Conservation (phyloP, 148 eudicot species). For the Spergularia bocconei region DNA sequence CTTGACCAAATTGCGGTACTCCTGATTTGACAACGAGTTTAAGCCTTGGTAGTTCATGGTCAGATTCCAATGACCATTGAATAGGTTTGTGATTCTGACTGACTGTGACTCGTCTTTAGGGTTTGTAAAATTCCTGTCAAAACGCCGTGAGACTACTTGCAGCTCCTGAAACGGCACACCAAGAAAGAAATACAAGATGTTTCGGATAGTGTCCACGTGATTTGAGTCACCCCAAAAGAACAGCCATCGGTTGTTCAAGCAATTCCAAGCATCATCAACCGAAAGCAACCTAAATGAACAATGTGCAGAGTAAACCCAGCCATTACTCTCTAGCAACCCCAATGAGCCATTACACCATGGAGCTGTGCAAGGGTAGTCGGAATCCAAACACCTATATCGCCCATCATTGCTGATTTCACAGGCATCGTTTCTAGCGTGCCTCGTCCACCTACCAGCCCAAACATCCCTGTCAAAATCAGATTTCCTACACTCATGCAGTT, state of each 20-base stretch:
- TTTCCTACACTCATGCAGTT: conserved; percentile 42
- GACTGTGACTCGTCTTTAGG: conserved; percentile 49
- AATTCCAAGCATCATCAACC: conserved; percentile 61
- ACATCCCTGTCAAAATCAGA: conserved; percentile 53
- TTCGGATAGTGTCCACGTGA: conserved; percentile 85
- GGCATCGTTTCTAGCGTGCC: conserved; percentile 62
- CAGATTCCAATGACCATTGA: conserved; percentile 73
- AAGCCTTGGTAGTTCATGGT: conserved; percentile 72
- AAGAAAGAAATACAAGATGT: conserved; percentile 70
- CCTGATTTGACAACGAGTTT: conserved; percentile 59
- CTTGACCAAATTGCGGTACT: conserved; percentile 48
- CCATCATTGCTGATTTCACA: conserved; percentile 73
- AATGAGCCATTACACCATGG: conserved; percentile 89
- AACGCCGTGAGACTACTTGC: conserved; percentile 48
- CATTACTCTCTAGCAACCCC: conserved; percentile 84
- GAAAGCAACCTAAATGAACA: conserved; percentile 67
- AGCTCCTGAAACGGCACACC: conserved; percentile 39
- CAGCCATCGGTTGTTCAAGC: conserved; percentile 68
- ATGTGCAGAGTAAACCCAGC: conserved; percentile 94
- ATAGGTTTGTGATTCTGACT: conserved; percentile 75
- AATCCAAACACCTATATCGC: conserved; percentile 59
- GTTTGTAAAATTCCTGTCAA: conserved; percentile 71
- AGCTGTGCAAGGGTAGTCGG: conserved; percentile 48
- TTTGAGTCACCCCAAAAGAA: conserved; percentile 99
- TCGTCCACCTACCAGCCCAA: conserved; percentile 97